Evolutionary conservation across 2,329 filamentous ascomycete genomes (phyloP).

Genomic region (Penicillium aurantiogriseum): DNA sequence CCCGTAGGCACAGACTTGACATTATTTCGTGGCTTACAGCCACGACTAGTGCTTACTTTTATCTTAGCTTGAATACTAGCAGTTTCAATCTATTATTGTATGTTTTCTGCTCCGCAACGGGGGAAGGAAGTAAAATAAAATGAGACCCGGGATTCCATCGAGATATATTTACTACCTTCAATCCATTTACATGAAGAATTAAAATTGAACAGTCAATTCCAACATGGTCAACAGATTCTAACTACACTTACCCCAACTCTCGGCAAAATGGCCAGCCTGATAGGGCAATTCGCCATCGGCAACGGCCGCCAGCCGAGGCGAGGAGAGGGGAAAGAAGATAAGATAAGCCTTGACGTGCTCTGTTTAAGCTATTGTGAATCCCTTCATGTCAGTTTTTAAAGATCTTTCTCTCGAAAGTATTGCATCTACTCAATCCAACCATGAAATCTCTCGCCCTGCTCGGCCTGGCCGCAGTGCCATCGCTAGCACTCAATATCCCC

Average conservation of each 20-base stretch:
- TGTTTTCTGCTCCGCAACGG: neutral
- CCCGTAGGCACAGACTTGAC: too few species aligned
- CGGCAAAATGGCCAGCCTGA: constrained; percentile 16
- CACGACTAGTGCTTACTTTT: neutral
- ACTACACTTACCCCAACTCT: constrained; percentile 14
- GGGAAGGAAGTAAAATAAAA: neutral
- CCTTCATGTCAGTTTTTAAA: neutral
- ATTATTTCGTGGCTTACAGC: too few species aligned
- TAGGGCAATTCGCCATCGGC: constrained; percentile 17
- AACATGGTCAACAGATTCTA: neutral
- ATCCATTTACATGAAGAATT: neutral
- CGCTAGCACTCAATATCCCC: constrained; percentile 28
- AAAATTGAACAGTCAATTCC: neutral
- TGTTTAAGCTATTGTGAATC: neutral
- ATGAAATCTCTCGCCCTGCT: constrained; percentile 21
- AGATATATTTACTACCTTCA: neutral
- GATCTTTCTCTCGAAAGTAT: neutral
- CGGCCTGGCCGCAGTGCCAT: constrained; percentile 19
- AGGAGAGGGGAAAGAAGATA: constrained; percentile 24
- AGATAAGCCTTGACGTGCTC: constrained; percentile 13
- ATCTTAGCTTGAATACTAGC: neutral
- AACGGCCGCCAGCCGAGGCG: constrained; percentile 16
- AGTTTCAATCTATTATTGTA: neutral
- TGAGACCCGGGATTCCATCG: neutral
- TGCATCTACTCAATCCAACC: neutral